Evolutionary conservation across 2,329 filamentous ascomycete genomes (phyloP).

Genomic region (Penicillium fuscoglaucum): DNA sequence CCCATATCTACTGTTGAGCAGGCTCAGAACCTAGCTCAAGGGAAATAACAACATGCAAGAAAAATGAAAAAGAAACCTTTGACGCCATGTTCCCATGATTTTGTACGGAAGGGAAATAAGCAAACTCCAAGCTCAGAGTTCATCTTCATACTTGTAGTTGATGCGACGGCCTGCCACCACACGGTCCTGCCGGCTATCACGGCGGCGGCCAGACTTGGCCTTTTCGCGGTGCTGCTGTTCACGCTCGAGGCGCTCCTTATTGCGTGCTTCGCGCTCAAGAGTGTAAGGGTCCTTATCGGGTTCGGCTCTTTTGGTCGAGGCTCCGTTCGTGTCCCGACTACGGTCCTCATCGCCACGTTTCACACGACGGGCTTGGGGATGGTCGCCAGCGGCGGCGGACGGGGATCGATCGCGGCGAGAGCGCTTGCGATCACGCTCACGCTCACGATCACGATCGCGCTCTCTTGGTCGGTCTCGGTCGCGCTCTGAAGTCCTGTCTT

Average conservation of each 20-base stretch:
- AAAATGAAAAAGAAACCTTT: not conserved
- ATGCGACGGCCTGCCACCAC: conserved; percentile 40
- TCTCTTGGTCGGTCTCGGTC: conserved; percentile 28
- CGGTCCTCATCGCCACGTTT: conserved; percentile 36
- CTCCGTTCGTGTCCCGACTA: conserved; percentile 22
- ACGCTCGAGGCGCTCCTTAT: conserved; percentile 61
- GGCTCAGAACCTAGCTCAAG: not conserved
- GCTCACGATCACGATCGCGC: conserved; percentile 40
- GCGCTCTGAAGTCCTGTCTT: conserved; percentile 40
- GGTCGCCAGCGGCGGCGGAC: conserved; percentile 35
- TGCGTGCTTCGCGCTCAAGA: conserved; percentile 69
- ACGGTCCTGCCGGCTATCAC: conserved; percentile 38
- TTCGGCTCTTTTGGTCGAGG: conserved; percentile 19
- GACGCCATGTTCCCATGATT: conserved; percentile 15
- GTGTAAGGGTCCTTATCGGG: conserved; percentile 67
- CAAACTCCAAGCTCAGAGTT: conserved; percentile 23
- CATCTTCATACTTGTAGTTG: conserved; percentile 54
- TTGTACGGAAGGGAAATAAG: not conserved
- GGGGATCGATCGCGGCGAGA: conserved; percentile 44
- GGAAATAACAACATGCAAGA: conserved; percentile 15
- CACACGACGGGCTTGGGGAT: conserved; percentile 37
- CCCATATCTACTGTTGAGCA: conserved; percentile 12
- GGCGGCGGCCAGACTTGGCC: conserved; percentile 34
- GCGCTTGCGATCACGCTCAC: conserved; percentile 49
- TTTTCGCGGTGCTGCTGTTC: conserved; percentile 66